Base-by-base conservation (phyloP, 352 stramenopile genomes). In the Phytophthora tentaculata region DNA sequence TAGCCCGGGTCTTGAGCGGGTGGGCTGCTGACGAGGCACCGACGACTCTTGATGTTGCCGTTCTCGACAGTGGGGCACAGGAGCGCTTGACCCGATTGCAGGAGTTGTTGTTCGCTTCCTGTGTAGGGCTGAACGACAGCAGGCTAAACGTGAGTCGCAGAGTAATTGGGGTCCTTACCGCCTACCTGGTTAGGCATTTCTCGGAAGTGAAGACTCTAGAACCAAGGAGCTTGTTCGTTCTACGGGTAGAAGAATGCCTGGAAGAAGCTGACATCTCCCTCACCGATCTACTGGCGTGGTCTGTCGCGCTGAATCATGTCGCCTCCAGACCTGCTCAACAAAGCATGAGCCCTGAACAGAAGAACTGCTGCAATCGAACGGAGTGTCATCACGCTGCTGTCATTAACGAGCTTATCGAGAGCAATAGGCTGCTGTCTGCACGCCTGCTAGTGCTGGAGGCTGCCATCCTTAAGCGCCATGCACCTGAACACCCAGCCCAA, bases 1-100 rank as follows among this genome's bases (percentile, higher is more conserved):
- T 73, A 2, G 44, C 57, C 2, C 50, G 51, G 1, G 58, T 71
- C 5, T 19, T 66, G 16, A 69, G 67, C 20, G 72, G 63, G 5
- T 59, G 62, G 54, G 56, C 66, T 0, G 24, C 22, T 2, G 50
- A 74, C 29, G 37, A 19, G 9, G 3, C 29, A 14, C 29, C 29
- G 5, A 9, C 14, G 9, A 1, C 9, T 13, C 5, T 41, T 14
- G 47, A 68, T 17, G 39, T 64, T n/a, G 20, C 28, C 1, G 26
- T 2, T 0, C 39, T 57, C 2, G 53, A 73, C 39, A 37, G 61
- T 37, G 26, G 22, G 7, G 24, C 44, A 50, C 57, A 61, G 26
- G 64, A 67, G 12, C 32, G 24, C 0, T 28, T 72, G 1, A n/a
- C 1, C 2, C 44, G 29, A 7, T 19, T 73, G 45, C 35, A 59